Evolutionary conservation across 2,329 filamentous ascomycete genomes (phyloP).

Genomic region (Boeremia exigua): DNA sequence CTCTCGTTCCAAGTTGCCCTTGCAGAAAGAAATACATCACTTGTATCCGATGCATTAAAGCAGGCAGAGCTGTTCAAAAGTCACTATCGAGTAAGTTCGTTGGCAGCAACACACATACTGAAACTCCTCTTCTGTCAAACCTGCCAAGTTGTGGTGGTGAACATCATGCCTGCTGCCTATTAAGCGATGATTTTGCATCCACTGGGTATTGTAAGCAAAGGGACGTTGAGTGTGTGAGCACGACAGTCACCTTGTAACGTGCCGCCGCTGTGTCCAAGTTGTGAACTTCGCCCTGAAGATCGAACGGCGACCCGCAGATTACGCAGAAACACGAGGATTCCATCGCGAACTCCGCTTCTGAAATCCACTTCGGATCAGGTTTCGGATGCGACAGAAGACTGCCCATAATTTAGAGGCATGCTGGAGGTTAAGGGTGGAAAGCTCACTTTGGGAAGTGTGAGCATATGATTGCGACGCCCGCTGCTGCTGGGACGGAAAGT

Average conservation of each 20-base stretch:
- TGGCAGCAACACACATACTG: not conserved
- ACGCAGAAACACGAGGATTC: conserved; percentile 34
- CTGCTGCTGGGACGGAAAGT: not conserved
- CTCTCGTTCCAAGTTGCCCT: conserved; percentile 18
- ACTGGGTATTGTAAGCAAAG: conserved; percentile 20
- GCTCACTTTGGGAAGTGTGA: not conserved
- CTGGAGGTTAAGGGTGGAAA: not conserved
- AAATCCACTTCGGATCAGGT: conserved; percentile 17
- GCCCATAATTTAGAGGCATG: conserved; percentile 19
- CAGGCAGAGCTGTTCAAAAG: not conserved
- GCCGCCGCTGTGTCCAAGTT: conserved; percentile 26
- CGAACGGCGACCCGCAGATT: conserved; percentile 36
- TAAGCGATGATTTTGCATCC: conserved; percentile 32
- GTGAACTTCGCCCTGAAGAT: conserved; percentile 29
- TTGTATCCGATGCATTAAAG: conserved; percentile 15
- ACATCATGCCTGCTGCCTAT: conserved; percentile 20
- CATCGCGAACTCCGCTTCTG: conserved; percentile 29
- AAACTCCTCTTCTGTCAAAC: conserved; percentile 7
- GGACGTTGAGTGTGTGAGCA: not conserved
- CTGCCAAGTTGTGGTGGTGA: conserved; percentile 11
- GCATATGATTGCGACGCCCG: not conserved
- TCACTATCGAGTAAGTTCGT: not conserved
- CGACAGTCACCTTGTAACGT: conserved; percentile 17
- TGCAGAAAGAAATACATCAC: conserved; percentile 29
- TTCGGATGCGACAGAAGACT: conserved; percentile 21